Evolutionary conservation across 768 basidiomycete genomes (phyloP), one percentile per base, ranked within the genome.

Genomic region (Paxillus ammoniavirescens): DNA sequence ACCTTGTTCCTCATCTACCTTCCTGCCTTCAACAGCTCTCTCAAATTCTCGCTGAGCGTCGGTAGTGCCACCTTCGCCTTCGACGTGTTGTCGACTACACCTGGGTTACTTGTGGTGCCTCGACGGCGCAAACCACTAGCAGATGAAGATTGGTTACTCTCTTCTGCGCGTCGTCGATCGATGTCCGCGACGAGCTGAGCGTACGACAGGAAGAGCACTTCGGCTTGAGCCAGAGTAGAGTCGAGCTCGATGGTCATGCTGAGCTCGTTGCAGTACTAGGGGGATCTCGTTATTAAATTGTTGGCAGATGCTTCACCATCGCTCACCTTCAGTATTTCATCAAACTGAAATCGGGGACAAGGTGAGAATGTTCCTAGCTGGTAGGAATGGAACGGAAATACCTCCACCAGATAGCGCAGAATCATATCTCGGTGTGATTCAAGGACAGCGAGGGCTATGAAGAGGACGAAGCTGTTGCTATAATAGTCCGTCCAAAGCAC

Each of bases 191-290:
- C 86, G 18, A 97, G 73, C 63, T 91, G 87, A 12, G 86, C 76
- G 74, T 97, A 98, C 1, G 93, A 93, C 2, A 96, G 79, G 78
- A 92, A 98, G 18, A 99, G 80, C 14, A 98, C 94, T 71, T 99
- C 97, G 9, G 96, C 97, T 72, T 98, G 97, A 0, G 93, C 89
- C 8, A 99, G 81, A 17, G 97, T 96, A 1, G 87, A 84, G 67
- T 97, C 89, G n/a, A 98, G 82, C 67, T 98, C 97, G 61, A 99
- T 96, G 48, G 93, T 92, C 87, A 93, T 93, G 72, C 89, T 91
- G 56, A 96, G 83, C 62, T 96, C 92, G 65, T 95, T 96, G 75
- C 91, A 92, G 63, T 95, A 97, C 86, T 89, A 60, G 33, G 42
- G 31, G 54, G 30, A 30, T 54, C 2, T 30, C 5, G 40, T 49